phyloP scores from a whole-genome alignment of 2,329 filamentous ascomycete species.

The Aspergillus costaricaensis region DNA sequence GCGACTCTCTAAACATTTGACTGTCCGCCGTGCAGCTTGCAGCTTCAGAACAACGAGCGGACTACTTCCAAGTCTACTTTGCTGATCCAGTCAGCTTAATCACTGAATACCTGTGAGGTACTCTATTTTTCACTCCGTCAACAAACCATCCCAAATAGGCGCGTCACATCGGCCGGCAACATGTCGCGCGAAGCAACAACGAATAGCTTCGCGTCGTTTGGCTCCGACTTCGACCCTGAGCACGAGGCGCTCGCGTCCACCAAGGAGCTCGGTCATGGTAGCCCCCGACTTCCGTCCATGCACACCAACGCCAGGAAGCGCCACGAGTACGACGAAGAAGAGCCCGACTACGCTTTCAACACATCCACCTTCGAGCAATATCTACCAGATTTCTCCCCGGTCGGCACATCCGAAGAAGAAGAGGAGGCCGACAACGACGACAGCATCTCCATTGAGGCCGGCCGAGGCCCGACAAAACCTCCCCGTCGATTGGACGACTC shows the following conservation, averaged over 20 bases:
- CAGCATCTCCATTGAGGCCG: constrained; percentile 59
- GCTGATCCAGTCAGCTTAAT: too few species aligned
- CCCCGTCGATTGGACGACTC: constrained; percentile 49
- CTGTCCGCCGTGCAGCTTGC: constrained; percentile 1
- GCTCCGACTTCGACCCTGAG: constrained; percentile 46
- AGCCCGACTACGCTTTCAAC: constrained; percentile 48
- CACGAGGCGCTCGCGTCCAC: constrained; percentile 46
- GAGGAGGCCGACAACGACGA: constrained; percentile 44
- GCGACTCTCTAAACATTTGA: constrained; percentile 12
- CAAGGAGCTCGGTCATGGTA: constrained; percentile 33
- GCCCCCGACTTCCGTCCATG: constrained; percentile 29
- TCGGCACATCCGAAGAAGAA: constrained; percentile 44
- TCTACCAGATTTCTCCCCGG: constrained; percentile 52
- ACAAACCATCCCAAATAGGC: constrained; percentile 7
- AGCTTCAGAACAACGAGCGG: background rate
- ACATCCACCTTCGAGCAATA: constrained; percentile 50
- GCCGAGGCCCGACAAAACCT: constrained; percentile 51
- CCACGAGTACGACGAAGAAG: constrained; percentile 28
- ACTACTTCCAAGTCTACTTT: background rate
- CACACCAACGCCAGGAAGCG: constrained; percentile 21
- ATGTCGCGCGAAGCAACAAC: constrained; percentile 30
- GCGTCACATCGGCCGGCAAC: constrained; percentile 4
- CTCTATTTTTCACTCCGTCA: background rate
- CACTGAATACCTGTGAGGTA: background rate
- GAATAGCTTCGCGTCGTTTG: constrained; percentile 33